Conservation (phyloP, 2,329 filamentous ascomycete genomes). For the Stachybotrys elegans region DNA sequence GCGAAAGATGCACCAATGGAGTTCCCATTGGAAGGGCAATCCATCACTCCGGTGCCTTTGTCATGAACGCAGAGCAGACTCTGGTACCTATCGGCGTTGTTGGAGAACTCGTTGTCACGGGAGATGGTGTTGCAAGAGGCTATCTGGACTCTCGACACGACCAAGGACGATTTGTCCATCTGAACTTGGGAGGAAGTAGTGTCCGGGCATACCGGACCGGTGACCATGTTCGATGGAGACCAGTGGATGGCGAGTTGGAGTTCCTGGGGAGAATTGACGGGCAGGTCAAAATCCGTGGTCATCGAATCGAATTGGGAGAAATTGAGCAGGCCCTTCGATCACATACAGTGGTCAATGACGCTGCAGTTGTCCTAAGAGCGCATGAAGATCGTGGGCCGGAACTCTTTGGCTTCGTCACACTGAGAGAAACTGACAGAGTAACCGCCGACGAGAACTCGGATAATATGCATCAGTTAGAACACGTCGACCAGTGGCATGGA, state of each 20-base stretch:
- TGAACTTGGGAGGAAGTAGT: slow-evolving; percentile 4
- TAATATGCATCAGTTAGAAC: neutral
- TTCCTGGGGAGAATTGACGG: slow-evolving; percentile 21
- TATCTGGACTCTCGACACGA: slow-evolving; percentile 12
- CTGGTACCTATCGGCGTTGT: slow-evolving; percentile 19
- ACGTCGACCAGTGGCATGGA: slow-evolving; percentile 4
- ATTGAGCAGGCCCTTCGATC: slow-evolving; percentile 17
- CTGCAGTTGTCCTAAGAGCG: slow-evolving; percentile 10
- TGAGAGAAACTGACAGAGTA: slow-evolving; percentile 5
- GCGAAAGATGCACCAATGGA: slow-evolving; percentile 7
- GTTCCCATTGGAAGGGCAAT: slow-evolving; percentile 14
- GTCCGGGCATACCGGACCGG: slow-evolving; percentile 20
- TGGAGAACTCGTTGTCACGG: slow-evolving; percentile 21
- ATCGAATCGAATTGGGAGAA: slow-evolving; percentile 23
- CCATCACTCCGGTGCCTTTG: slow-evolving; percentile 13
- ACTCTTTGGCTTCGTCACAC: slow-evolving; percentile 11
- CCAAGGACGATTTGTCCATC: slow-evolving; percentile 11
- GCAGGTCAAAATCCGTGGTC: slow-evolving; percentile 24
- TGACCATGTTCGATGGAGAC: slow-evolving; percentile 17
- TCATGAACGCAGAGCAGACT: slow-evolving; percentile 16
- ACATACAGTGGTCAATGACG: slow-evolving; percentile 11
- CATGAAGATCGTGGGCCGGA: slow-evolving; percentile 5
- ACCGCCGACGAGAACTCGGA: neutral
- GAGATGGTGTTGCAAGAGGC: slow-evolving; percentile 17
- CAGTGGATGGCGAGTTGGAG: slow-evolving; percentile 16